Percentiles rank a stretch among this genome's conserved stretches.
These are phyloP conservation scores for Sideroxylon spinosum DNA, from an alignment of 179 eudicot species.

Conservation along the genomic window DNA sequence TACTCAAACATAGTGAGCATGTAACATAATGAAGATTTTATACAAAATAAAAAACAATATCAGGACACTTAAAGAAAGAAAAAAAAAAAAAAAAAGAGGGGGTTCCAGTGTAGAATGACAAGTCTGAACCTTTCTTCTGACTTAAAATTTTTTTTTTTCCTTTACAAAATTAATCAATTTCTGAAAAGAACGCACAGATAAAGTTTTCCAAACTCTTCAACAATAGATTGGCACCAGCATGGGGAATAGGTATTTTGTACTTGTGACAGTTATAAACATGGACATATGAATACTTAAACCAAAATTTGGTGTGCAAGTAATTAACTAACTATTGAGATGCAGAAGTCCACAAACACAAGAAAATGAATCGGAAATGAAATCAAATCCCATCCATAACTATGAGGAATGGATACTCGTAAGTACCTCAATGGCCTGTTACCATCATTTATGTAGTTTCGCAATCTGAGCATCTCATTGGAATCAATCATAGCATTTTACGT, in stretches of 20 bases:
- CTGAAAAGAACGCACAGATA: no score
- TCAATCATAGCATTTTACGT: no score
- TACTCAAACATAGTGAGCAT: background rate
- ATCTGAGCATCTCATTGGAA: background rate
- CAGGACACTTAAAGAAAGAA: no score
- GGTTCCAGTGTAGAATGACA: background rate
- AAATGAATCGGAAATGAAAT: background rate
- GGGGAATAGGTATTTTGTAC: background rate
- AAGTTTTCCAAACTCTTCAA: background rate
- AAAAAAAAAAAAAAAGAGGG: background rate
- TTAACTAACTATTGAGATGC: no score
- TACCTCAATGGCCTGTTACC: background rate
- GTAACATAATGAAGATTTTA: background rate
- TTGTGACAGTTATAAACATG: background rate
- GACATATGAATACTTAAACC: background rate
- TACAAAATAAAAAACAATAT: background rate
- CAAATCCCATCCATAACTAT: background rate
- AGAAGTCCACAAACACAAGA: no score
- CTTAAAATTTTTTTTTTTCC: background rate
- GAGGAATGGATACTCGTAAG: background rate
- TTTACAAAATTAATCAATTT: no score
- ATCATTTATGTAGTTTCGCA: background rate
- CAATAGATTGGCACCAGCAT: background rate
- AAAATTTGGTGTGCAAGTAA: background rate
- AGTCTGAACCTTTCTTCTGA: background rate